Evolutionary conservation across 1,284 basidiomycete species (phyloP).

Genomic region (Clitocybe nebularis): DNA sequence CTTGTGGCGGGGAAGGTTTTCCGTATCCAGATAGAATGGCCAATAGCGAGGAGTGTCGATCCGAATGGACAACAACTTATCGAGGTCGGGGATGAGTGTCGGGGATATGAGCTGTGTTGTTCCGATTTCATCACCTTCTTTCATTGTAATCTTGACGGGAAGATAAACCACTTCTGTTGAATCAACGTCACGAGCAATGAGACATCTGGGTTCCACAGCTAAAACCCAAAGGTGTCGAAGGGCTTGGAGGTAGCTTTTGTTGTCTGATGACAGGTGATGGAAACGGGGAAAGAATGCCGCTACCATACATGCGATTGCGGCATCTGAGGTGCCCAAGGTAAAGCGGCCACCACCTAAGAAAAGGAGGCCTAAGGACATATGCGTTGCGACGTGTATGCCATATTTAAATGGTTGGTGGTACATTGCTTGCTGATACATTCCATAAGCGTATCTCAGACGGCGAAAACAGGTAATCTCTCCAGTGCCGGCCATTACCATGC

Average conservation of each 20-base stretch:
- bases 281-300: conserved; percentile 91
- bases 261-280: conserved; percentile 76
- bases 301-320: conserved; percentile 87
- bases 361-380: conserved; percentile 88
- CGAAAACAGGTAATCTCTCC: conserved; percentile 90
- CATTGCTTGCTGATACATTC: conserved; percentile 79
- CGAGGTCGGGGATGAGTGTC: conserved; percentile 86
- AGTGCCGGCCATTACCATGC: conserved; percentile 94
- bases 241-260: conserved; percentile 89
- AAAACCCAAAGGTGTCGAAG: conserved; percentile 95
- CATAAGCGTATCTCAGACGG: conserved; percentile 87
- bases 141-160: conserved; percentile 81
- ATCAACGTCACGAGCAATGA: conserved; percentile 89
- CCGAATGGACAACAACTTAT: conserved; percentile 72
- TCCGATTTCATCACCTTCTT: conserved; percentile 55
- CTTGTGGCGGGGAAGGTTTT: conserved; percentile 63
- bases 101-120: conserved; percentile 83
- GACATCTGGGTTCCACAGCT: conserved; percentile 90
- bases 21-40: conserved; percentile 82
- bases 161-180: conserved; percentile 87
- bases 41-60: conserved; percentile 94
- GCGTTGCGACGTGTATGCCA: conserved; percentile 87
- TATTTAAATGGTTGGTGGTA: conserved; percentile 81
- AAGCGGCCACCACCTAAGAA: conserved; percentile 94
- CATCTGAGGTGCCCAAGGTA: conserved; percentile 89